Evolutionary conservation across 148 eudicot genomes (phyloP), one percentile per base, ranked within the genome.

Genomic region (Chenopodium suecicum): DNA sequence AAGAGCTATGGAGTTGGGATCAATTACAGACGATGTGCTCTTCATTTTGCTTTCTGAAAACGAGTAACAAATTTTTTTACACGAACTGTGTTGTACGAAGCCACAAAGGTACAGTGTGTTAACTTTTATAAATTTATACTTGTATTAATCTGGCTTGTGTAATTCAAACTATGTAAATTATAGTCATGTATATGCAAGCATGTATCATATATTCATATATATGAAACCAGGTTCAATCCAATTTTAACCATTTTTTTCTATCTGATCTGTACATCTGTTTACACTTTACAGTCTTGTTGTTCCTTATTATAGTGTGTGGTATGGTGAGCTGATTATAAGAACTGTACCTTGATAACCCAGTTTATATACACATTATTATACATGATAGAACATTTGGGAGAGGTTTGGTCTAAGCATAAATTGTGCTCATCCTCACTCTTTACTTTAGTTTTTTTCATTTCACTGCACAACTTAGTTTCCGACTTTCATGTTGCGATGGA

Each of bases 1-100:
- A 84, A 90, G 98, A 88, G 99, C 97, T 50, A 95, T 95, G 99
- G 99, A 95, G 88, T 83, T 92, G 90, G 99, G 99, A 82, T 87
- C 99, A 78, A 92, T 95, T 52, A 93, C 97, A 29, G 99, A 95
- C 75, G 99, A 93, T 37, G 92, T 90, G 86, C 92, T 95, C 60
- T 90, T 95, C 80, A 88, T 95, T 75, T 84, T 95, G 94, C 99
- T 95, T 80, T 67, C 94, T 7, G 94, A 92, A 85, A 82, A 85
- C 32, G 88, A 87, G 78, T 92, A 82, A 81, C 78, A 22, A 29
- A 52, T n/a, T 37, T 62, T 56, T 56, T 56, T 3, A 56, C 7
- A 56, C 16, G 12, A 14, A 52, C 62, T 13, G 54, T 50, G 54
- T 50, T 9, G 13, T 56, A 56, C 22, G 62, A 56, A 52, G 56